A percentile compares a stretch with the other conserved stretches of the same genome.
These are phyloP conservation scores for Ochetophila trinervis DNA, from an alignment of 306 rosid species.

Conservation along the genomic window DNA sequence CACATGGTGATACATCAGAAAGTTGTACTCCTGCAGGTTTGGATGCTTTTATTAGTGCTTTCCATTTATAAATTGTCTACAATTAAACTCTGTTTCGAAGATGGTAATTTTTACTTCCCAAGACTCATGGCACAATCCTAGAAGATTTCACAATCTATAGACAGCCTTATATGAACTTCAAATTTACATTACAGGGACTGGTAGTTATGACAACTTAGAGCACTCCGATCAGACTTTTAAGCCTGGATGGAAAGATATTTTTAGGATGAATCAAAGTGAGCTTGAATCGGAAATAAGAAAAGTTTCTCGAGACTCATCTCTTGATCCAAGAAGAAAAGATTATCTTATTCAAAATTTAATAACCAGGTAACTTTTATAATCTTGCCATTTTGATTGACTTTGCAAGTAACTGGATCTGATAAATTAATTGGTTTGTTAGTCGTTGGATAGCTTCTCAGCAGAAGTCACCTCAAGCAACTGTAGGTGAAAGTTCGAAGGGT, in stretches of 20 bases:
- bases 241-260: constrained; percentile 95
- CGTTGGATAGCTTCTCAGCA: constrained; percentile 86
- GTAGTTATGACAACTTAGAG: constrained; percentile 56
- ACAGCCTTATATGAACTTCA: constrained; percentile 38
- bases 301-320: constrained; percentile 79
- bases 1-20: constrained; percentile 47
- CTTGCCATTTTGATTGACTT: constrained; percentile 14
- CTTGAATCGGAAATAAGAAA: constrained; percentile 60
- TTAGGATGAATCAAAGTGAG: constrained; percentile 50
- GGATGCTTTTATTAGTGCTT: constrained; percentile 20
- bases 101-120: background rate
- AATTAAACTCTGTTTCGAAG: background rate
- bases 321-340: constrained; percentile 91
- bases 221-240: constrained; percentile 74
- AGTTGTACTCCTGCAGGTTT: constrained; percentile 49
- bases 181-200: constrained; percentile 23
- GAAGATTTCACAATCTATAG: constrained; percentile 6
- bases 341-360: constrained; percentile 48
- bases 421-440: constrained; percentile 36
- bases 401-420: constrained; percentile 22
- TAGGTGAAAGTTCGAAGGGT: constrained; percentile 40
- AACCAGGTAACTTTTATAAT: constrained; percentile 36
- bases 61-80: background rate
- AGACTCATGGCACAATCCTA: background rate
- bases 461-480: constrained; percentile 48